These are phyloP conservation scores for Acanthamoeba castellanii DNA, from an alignment of 208 protist genomes.

Conservation along the genomic window DNA sequence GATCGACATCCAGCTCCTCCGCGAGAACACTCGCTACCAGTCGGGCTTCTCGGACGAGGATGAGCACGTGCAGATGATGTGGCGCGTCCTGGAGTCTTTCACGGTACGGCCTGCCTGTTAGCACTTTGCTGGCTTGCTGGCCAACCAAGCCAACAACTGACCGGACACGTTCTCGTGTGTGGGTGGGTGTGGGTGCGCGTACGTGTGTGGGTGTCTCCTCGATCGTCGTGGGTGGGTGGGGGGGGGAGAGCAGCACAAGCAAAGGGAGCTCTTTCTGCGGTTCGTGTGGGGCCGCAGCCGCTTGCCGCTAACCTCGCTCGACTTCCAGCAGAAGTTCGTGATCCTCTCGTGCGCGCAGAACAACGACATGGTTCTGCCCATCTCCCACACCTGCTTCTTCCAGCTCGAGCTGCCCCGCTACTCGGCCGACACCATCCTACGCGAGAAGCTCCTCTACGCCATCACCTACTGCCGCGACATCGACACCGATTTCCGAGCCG, in stretches of 20 bases:
- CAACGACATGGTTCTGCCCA: conserved; percentile 11
- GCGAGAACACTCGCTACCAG: conserved; percentile 76
- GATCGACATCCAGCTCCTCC: conserved; percentile 79
- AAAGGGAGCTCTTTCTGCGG: conserved; percentile 74
- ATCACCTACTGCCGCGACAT: conserved; percentile 80
- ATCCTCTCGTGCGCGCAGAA: conserved; percentile 47
- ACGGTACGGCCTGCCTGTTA: not conserved
- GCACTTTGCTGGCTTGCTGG: not conserved
- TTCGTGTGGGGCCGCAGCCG: conserved; percentile 69
- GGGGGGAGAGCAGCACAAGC: conserved; percentile 13
- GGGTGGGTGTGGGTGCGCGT: no score
- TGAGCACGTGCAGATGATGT: conserved; percentile 51
- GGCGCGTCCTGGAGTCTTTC: conserved; percentile 38
- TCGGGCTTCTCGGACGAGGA: conserved; percentile 68
- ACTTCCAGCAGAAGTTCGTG: conserved; percentile 76
- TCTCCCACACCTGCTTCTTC: conserved; percentile 89
- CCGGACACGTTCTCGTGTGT: no score
- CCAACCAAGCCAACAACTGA: no score
- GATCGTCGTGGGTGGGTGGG: not conserved
- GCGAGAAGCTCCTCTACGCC: conserved; percentile 79
- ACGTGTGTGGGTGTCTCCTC: no score
- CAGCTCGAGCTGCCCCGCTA: conserved; percentile 84
- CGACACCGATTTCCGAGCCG: conserved; percentile 75
- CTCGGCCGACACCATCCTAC: conserved; percentile 69
- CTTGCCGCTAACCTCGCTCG: not conserved